phyloP scores from a whole-genome alignment of 148 eudicot genomes.

The Camellia granthamiana region DNA sequence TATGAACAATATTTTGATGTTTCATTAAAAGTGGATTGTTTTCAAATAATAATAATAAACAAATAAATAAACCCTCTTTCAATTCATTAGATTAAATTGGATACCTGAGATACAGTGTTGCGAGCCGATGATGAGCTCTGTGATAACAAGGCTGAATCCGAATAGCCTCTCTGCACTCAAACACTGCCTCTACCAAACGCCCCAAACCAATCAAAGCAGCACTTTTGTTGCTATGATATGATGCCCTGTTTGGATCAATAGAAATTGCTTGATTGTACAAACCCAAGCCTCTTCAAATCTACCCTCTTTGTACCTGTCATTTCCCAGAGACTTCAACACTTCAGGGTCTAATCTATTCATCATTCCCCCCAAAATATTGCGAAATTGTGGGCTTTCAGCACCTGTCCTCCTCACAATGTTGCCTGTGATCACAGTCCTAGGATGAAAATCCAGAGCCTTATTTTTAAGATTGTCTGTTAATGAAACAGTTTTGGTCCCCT shows the following conservation, averaged over 20 bases:
- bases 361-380: slow-evolving; percentile 15
- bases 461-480: not conserved
- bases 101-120: slow-evolving; percentile 62
- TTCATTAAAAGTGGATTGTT: no score
- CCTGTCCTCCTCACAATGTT: slow-evolving; percentile 27
- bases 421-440: slow-evolving; percentile 19
- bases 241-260: slow-evolving; percentile 50
- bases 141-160: slow-evolving; percentile 56
- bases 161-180: slow-evolving; percentile 61
- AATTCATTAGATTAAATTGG: not conserved
- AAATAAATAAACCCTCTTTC: not conserved
- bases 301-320: slow-evolving; percentile 64
- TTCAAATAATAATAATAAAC: no score
- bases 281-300: slow-evolving; percentile 63
- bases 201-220: slow-evolving; percentile 72
- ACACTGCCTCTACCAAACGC: slow-evolving; percentile 57
- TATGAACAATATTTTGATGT: no score
- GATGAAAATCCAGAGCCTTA: slow-evolving; percentile 14
- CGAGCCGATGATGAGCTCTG: slow-evolving; percentile 72
- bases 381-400: slow-evolving; percentile 14
- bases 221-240: slow-evolving; percentile 56
- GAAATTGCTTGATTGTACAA: slow-evolving; percentile 59
- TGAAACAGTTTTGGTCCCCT: slow-evolving; percentile 11
- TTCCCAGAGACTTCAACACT: slow-evolving; percentile 52
- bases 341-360: slow-evolving; percentile 47